phyloP scores from a whole-genome alignment of 768 basidiomycete genomes.

The Pseudohyphozyma bogoriensis region DNA sequence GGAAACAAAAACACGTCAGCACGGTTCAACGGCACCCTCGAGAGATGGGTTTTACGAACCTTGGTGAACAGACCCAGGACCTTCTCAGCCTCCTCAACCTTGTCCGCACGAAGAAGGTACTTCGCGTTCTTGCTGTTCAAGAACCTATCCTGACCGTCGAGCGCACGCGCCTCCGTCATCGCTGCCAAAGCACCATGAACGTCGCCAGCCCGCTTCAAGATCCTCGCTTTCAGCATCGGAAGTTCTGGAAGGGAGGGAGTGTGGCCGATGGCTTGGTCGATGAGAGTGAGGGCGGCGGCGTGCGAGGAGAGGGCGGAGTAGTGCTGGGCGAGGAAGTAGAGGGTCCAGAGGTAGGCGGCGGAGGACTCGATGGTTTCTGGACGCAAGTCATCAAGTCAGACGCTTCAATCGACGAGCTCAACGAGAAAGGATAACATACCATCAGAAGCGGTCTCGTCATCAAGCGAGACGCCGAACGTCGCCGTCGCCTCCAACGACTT shows the following conservation, averaged over 20 bases:
- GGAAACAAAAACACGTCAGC: background rate
- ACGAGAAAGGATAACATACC: background rate
- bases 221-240: constrained; percentile 65
- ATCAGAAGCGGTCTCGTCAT: background rate
- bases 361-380: constrained; percentile 48
- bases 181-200: constrained; percentile 58
- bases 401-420: too few species aligned
- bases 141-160: constrained; percentile 92
- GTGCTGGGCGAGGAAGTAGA: constrained; percentile 91
- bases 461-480: constrained; percentile 1
- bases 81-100: constrained; percentile 61
- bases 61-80: constrained; percentile 84
- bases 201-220: constrained; percentile 80
- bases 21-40: background rate
- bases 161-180: constrained; percentile 66
- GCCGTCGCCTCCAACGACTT: constrained; percentile 16
- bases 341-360: constrained; percentile 80
- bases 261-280: constrained; percentile 61
- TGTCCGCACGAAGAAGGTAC: constrained; percentile 72
- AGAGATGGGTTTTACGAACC: constrained; percentile 42
- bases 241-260: constrained; percentile 92
- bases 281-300: constrained; percentile 49
- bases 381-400: too few species aligned
- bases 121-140: constrained; percentile 89
- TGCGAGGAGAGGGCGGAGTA: constrained; percentile 52